Evolutionary conservation across 1,284 basidiomycete species (phyloP).

Genomic region (Cutaneotrichosporon sp.): DNA sequence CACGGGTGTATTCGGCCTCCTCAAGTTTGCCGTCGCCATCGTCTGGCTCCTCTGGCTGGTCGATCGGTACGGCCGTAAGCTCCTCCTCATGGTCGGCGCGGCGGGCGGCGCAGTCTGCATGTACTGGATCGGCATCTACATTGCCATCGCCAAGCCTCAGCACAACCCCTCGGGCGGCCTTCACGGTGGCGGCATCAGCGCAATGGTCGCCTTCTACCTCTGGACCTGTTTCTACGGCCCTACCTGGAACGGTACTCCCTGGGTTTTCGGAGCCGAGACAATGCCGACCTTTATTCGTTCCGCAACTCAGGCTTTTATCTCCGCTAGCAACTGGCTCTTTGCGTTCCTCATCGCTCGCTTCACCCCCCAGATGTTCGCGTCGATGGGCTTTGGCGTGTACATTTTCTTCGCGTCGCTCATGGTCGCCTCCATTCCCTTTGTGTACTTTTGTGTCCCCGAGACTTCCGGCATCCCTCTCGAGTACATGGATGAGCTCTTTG

Average conservation of each 20-base stretch:
- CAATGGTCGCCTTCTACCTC: slow-evolving; percentile 48
- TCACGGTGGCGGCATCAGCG: slow-evolving; percentile 33
- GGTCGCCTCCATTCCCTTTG: slow-evolving; percentile 35
- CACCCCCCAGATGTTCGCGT: slow-evolving; percentile 38
- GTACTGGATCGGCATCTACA: slow-evolving; percentile 36
- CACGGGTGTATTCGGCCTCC: slow-evolving; percentile 53
- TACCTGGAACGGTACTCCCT: slow-evolving; percentile 44
- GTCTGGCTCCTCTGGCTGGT: slow-evolving; percentile 40
- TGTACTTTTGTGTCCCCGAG: slow-evolving; percentile 27
- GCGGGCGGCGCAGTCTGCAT: slow-evolving; percentile 31
- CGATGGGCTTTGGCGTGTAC: slow-evolving; percentile 45
- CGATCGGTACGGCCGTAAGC: slow-evolving; percentile 41
- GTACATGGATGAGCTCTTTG: slow-evolving; percentile 31
- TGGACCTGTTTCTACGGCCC: slow-evolving; percentile 46
- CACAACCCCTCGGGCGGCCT: slow-evolving; percentile 28
- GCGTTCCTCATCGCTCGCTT: slow-evolving; percentile 40
- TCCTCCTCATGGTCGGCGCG: slow-evolving; percentile 26
- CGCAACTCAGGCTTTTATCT: slow-evolving; percentile 44
- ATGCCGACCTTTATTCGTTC: slow-evolving; percentile 49
- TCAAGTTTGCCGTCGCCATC: slow-evolving; percentile 42
- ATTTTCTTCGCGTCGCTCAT: slow-evolving; percentile 50
- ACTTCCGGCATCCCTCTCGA: slow-evolving; percentile 24
- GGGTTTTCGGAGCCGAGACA: slow-evolving; percentile 50
- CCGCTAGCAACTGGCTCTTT: slow-evolving; percentile 51
- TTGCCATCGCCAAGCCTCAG: slow-evolving; percentile 34